Evolutionary conservation across 352 stramenopile genomes (phyloP).

Genomic region (Phytopythium cucurbitacearum): DNA sequence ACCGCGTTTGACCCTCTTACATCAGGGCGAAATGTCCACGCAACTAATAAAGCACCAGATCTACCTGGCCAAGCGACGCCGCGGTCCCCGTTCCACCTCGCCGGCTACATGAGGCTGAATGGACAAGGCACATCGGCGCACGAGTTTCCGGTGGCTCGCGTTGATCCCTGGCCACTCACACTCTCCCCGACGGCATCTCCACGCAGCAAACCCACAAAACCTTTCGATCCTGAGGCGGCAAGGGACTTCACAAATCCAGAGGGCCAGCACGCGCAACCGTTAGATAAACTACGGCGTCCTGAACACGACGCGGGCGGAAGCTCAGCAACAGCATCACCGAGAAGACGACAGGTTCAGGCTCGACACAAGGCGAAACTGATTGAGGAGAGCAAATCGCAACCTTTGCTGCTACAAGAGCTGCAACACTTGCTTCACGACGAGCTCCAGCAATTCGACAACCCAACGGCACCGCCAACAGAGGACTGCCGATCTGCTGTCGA

Average conservation of each 20-base stretch:
- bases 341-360: conserved; percentile 7
- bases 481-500: background rate
- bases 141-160: conserved; percentile 21
- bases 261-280: background rate
- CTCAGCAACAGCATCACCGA: conserved; percentile 7
- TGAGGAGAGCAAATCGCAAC: conserved; percentile 11
- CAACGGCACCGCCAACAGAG: background rate
- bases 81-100: background rate
- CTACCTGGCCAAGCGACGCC: background rate
- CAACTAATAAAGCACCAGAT: too few species aligned
- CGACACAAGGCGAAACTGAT: conserved; percentile 4
- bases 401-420: conserved; percentile 41
- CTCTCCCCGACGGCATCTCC: conserved; percentile 3
- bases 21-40: too few species aligned
- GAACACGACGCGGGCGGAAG: background rate
- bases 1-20: conserved; percentile 2
- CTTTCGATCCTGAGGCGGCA: too few species aligned
- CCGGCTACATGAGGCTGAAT: background rate
- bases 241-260: too few species aligned
- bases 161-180: conserved; percentile 36
- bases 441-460: conserved; percentile 10
- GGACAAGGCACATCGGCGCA: conserved; percentile 12
- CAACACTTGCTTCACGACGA: conserved; percentile 27
- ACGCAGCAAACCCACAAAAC: background rate
- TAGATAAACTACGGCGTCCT: background rate